Base-by-base conservation (phyloP, 2,329 filamentous ascomycete species). In the Fusarium praegraminearum region DNA sequence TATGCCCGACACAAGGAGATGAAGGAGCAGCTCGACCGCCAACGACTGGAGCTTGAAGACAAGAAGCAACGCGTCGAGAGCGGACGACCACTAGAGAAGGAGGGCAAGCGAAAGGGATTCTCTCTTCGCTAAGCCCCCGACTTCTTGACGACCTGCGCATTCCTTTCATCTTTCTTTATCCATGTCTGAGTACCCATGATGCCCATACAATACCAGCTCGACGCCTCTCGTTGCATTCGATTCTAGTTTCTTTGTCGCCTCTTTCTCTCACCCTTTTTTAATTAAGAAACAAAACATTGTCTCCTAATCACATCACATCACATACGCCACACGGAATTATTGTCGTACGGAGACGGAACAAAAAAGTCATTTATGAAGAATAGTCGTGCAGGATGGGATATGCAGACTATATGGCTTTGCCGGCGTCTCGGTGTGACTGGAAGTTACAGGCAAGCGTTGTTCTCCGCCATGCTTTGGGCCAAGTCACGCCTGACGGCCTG, bases 71-170 rank as follows among this genome's bases (percentile, higher is more conserved):
- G 96, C 77, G 87, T 99, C 84, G 96, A 99, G 83, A 97, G 92
- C 80, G 96, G 96, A 78, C 89, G 96, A 80, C 96, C 96, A 71
- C 84, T 98, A 84, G 96, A 98, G 85, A 94, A 98, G 86, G 95
- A 98, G 87, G 91, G 91, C 84, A 97, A 97, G 91, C 93, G 94
- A 85, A 98, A 98, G 93, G 95, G 95, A 65, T 99, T 99, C 89
- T 99, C 96, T 73, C 92, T 99, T 80, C 94, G 96, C 83, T 97
- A 95, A 90, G 73, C 73, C 51, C 35, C 46, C 65, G 62, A 53
- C 59, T 28, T 54, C 50, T 64, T 75, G 41, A 70, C 65, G 70
- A 68, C 72, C 67, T 67, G 62, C 62, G 47, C 60, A 69, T 66
- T 66, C 46, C 61, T 65, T 64, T 67, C 66, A 72, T 69, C 67